phyloP scores from a whole-genome alignment of 495 filamentous ascomycete species.

The Penicillium pulvis region DNA sequence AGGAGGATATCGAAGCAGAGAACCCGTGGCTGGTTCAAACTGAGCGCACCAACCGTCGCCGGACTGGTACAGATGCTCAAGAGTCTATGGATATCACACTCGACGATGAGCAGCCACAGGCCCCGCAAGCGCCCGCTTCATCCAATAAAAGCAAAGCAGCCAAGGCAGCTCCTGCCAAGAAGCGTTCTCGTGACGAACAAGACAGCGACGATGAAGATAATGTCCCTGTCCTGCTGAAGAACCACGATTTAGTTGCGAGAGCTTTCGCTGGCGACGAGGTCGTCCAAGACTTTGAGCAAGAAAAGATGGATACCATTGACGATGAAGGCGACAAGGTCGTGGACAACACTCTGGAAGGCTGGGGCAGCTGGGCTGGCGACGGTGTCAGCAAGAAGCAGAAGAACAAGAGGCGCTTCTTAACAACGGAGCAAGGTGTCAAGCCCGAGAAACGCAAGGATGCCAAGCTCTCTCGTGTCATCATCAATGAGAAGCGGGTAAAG shows the following conservation, averaged over 20 bases:
- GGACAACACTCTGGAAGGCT: conserved; percentile 86
- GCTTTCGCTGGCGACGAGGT: conserved; percentile 93
- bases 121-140: conserved; percentile 11
- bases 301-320: conserved; percentile 71
- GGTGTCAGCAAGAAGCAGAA: conserved; percentile 70
- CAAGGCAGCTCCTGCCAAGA: conserved; percentile 25
- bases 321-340: conserved; percentile 85
- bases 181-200: conserved; percentile 34
- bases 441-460: conserved; percentile 77
- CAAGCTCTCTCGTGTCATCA: conserved; percentile 79
- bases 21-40: conserved; percentile 56
- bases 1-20: conserved; percentile 27
- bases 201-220: conserved; percentile 59
- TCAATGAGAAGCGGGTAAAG: conserved; percentile 87
- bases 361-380: conserved; percentile 87
- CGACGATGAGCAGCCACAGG: conserved; percentile 30
- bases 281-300: conserved; percentile 75
- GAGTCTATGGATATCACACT: conserved; percentile 44
- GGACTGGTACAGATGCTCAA: conserved; percentile 32
- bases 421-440: conserved; percentile 75
- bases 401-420: conserved; percentile 62
- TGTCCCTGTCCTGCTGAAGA: conserved; percentile 66
- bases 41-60: conserved; percentile 40
- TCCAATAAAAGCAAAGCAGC: conserved; percentile 23
- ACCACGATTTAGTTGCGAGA: conserved; percentile 77